These are phyloP conservation scores for Nitzschia sp. DNA, from an alignment of 108 stramenopile species.

Conservation along the genomic window DNA sequence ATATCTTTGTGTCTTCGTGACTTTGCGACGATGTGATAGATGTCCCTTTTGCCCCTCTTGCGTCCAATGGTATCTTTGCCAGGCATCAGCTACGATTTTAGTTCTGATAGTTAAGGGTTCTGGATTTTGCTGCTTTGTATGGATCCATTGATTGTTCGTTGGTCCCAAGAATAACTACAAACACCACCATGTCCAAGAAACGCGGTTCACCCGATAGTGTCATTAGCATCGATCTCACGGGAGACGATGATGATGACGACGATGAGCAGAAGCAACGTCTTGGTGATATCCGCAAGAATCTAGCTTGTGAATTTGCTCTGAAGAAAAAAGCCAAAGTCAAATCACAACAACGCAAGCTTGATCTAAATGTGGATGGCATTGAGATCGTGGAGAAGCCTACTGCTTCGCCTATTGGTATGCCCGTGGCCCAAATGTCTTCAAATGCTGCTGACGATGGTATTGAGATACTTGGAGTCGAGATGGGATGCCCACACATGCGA, in stretches of 20 bases:
- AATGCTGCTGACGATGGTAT: slow-evolving; percentile 34
- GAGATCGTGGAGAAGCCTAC: background rate
- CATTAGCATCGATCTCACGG: background rate
- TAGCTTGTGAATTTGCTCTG: background rate
- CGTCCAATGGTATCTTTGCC: no score
- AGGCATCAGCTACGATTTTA: no score
- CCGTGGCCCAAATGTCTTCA: background rate
- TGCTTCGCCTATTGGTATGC: background rate
- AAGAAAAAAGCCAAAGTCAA: background rate
- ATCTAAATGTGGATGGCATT: background rate
- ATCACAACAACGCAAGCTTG: no score
- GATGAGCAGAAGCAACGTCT: background rate
- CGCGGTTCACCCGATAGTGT: background rate
- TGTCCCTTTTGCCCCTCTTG: no score
- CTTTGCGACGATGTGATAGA: no score
- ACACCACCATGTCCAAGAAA: background rate
- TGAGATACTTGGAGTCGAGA: slow-evolving; percentile 21
- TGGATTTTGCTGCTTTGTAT: no score
- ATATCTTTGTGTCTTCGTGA: no score
- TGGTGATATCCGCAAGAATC: background rate
- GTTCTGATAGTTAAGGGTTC: no score
- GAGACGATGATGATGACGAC: slow-evolving; percentile 2
- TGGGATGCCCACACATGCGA: slow-evolving; percentile 37
- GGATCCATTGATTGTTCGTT: no score
- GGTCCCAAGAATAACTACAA: no score